phyloP scores from a whole-genome alignment of 1,139 yeast genomes.

The Debaryomycetaceae sp. region DNA sequence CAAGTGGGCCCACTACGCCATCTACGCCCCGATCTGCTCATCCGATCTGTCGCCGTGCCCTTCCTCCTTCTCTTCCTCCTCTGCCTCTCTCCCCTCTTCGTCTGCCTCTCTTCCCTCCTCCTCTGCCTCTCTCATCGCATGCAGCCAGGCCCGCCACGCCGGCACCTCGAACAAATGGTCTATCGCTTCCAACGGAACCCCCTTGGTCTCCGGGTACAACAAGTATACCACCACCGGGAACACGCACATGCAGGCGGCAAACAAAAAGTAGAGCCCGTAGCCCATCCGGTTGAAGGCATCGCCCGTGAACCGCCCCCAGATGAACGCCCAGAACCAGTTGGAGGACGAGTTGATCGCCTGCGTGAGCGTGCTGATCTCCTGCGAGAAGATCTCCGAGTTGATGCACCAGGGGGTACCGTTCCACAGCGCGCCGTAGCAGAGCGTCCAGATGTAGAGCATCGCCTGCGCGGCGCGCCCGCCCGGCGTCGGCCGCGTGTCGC shows the following conservation, averaged over 20 bases:
- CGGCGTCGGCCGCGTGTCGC: slow-evolving; percentile 16
- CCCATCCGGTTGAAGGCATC: slow-evolving; percentile 38
- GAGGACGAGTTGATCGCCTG: slow-evolving; percentile 43
- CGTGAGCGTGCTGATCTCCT: slow-evolving; percentile 36
- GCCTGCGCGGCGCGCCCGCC: slow-evolving; percentile 50
- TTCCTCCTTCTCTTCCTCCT: slow-evolving; percentile 8
- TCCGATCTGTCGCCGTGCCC: not conserved
- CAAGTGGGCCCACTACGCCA: too few species aligned
- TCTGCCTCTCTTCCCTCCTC: slow-evolving; percentile 11
- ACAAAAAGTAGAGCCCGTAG: slow-evolving; percentile 43
- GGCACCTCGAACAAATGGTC: slow-evolving; percentile 37
- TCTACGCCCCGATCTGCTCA: too few species aligned
- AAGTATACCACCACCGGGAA: slow-evolving; percentile 31
- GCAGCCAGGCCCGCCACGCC: slow-evolving; percentile 25
- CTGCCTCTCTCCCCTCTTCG: slow-evolving; percentile 9
- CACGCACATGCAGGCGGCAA: slow-evolving; percentile 33
- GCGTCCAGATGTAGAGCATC: slow-evolving; percentile 44
- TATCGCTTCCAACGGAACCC: slow-evolving; percentile 40
- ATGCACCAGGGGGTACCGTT: slow-evolving; percentile 49
- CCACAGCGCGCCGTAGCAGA: slow-evolving; percentile 40
- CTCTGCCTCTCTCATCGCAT: slow-evolving; percentile 19
- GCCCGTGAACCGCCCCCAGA: slow-evolving; percentile 43
- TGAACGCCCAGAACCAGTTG: slow-evolving; percentile 49
- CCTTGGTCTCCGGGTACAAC: slow-evolving; percentile 44
- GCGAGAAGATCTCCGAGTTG: slow-evolving; percentile 42